Evolutionary conservation across 768 basidiomycete genomes (phyloP).

Genomic region (Coprinopsis strossmayeri): DNA sequence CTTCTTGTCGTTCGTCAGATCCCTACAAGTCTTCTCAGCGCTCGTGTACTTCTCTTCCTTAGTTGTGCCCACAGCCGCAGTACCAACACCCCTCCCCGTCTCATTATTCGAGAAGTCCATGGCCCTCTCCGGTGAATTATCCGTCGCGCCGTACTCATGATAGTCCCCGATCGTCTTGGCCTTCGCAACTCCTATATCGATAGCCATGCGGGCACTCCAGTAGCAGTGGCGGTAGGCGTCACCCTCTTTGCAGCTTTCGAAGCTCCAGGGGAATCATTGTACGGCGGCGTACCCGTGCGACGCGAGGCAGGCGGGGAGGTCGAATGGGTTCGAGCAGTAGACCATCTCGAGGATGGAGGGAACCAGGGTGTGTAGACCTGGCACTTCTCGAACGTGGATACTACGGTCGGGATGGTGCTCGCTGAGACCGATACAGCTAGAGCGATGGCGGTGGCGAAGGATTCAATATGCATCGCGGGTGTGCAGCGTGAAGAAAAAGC

Average conservation of each 20-base stretch:
- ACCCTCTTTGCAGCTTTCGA: background rate
- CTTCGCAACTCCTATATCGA: background rate
- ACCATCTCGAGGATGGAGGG: background rate
- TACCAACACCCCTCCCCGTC: background rate
- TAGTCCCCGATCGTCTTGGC: background rate
- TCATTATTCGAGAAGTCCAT: conserved; percentile 1
- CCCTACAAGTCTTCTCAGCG: background rate
- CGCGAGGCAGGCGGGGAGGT: background rate
- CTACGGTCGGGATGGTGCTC: too few relatives aligned
- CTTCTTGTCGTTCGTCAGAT: background rate
- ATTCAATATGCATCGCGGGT: too few relatives aligned
- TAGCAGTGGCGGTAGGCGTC: conserved; percentile 2
- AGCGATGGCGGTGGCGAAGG: too few relatives aligned
- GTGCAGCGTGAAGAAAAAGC: too few relatives aligned
- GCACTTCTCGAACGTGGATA: background rate
- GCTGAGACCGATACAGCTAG: too few relatives aligned
- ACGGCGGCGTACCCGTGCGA: background rate
- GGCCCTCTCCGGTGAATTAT: background rate
- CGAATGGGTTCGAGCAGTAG: conserved; percentile 1
- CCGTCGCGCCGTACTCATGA: background rate
- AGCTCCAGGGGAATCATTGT: too few relatives aligned
- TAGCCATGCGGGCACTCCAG: conserved; percentile 2
- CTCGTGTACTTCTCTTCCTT: conserved; percentile 4
- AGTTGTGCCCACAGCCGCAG: background rate
- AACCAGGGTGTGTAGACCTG: conserved; percentile 1